Base-by-base conservation (phyloP, 352 stramenopile genomes). In the Plasmopara viticola region DNA sequence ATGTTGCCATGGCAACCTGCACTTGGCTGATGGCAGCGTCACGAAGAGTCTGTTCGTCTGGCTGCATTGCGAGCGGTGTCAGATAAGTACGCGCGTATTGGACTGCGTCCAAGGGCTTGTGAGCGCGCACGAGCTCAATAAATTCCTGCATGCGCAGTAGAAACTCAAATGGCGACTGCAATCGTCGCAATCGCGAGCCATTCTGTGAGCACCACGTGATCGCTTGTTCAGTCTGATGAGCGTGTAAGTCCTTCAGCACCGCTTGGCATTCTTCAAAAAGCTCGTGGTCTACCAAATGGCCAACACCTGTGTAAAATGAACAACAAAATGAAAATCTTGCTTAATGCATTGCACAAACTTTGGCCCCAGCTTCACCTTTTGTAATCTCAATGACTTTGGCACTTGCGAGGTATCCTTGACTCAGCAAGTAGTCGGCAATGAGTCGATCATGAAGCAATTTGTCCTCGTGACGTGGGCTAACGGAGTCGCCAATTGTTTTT, bases 131-230 rank as follows among this genome's bases (percentile, higher is more conserved):
- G n/a, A 85, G 61, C 53, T 90, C 82, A 17, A 93, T 62, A 54
- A 90, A 87, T 50, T 85, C 75, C 54, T 93, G 82, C 28, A 90
- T 47, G 7, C 82, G 68, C 30, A 93, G 43, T 8, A 77, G 74
- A 35, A 93, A 89, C 48, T 90, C 78, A n/a, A 93, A 42, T 15
- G 58, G 62, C 6, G 82, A 90, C 45, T 82, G 72, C 13, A 93
- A 51, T 13, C 82, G 79, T 37, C 82, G 75, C 28, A 93, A 53
- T 4, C 82, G 75, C 17, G 82, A 83, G 9, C 62, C 82, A 56
- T 93, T 90, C 33, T 84, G 71, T 2, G 56, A 65, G 50, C 82
- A 93, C 82, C 82, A 93, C 9, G 55, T 48, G 20, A 93, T 77
- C 0, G 82, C 79, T 6, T 61, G 72, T 1, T 52, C 44, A 5